Conservation (phyloP, 768 basidiomycete species). For the Mycena belliarum region DNA sequence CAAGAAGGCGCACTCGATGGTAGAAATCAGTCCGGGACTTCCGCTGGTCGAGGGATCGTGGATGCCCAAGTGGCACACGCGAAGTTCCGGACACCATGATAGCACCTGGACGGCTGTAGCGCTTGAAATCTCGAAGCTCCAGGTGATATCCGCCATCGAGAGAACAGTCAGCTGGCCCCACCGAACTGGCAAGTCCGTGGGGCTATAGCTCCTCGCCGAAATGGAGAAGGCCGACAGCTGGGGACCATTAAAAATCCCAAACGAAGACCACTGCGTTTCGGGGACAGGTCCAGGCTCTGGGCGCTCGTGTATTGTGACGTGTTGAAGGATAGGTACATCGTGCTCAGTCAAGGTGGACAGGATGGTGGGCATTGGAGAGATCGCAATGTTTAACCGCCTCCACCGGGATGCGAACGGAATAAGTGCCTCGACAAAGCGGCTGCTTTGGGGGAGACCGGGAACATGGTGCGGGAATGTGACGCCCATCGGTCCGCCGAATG, state of each 20-base stretch:
- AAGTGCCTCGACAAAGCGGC: neutral
- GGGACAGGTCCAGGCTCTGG: no score
- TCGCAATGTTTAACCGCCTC: neutral
- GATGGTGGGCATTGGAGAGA: neutral
- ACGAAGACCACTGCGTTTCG: neutral
- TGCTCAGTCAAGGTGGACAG: neutral
- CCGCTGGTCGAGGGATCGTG: neutral
- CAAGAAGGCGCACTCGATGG: neutral
- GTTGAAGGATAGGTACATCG: neutral
- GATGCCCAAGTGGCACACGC: neutral
- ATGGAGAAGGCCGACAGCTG: neutral
- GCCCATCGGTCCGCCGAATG: no score
- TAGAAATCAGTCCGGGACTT: neutral
- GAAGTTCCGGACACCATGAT: neutral
- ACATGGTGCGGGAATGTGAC: no score
- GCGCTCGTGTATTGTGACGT: neutral
- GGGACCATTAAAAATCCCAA: neutral
- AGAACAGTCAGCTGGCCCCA: neutral
- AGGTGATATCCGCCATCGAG: no score
- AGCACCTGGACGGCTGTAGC: neutral
- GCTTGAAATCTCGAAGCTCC: no score
- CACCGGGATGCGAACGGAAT: neutral
- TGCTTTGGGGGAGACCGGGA: no score
- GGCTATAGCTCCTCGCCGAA: neutral
- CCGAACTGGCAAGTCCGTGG: neutral